A percentile compares a stretch with the other conserved stretches of the same genome.
These are phyloP conservation scores for Aristolochia fimbriata DNA, from an alignment of 164 flowering plant species.

Conservation along the genomic window DNA sequence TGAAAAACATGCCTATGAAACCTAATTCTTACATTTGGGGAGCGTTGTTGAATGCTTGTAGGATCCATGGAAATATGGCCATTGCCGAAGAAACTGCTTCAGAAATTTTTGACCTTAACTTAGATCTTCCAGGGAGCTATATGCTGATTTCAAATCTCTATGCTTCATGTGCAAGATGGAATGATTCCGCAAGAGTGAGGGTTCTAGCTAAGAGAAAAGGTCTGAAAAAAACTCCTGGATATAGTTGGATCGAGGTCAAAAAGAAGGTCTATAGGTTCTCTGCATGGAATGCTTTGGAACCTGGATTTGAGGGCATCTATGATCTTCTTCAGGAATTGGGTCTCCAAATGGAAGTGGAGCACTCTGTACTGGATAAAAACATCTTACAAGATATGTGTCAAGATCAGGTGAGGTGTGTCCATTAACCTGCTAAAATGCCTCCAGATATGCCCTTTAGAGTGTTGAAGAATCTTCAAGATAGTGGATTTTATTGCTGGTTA, in stretches of 20 bases:
- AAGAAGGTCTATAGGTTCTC: conserved; percentile 48
- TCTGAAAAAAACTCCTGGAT: conserved; percentile 55
- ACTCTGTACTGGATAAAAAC: conserved; percentile 15
- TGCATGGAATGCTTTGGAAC: conserved; percentile 33
- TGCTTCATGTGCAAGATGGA: conserved; percentile 60
- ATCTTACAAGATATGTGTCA: conserved; percentile 25
- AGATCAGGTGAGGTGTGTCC: conserved; percentile 26
- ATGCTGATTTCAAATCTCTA: conserved; percentile 67
- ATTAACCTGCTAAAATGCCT: conserved; percentile 16
- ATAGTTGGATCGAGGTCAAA: conserved; percentile 74
- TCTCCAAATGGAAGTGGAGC: conserved; percentile 35
- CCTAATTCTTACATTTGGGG: conserved; percentile 70
- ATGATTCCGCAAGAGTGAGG: conserved; percentile 66
- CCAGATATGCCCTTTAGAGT: conserved; percentile 18
- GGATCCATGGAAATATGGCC: conserved; percentile 42
- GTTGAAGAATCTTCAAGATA: conserved; percentile 25
- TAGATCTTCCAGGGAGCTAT: conserved; percentile 43
- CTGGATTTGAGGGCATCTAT: conserved; percentile 29
- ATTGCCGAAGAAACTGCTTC: conserved; percentile 41
- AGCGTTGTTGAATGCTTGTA: conserved; percentile 59
- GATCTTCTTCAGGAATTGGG: conserved; percentile 33
- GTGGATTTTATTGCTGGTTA: conserved; percentile 2
- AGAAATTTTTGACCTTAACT: conserved; percentile 20
- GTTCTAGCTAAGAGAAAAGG: conserved; percentile 46
- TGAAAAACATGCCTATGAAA: conserved; percentile 54